Percentiles rank a stretch among this genome's conserved stretches.
These are phyloP conservation scores for Beauveria asiatica DNA, from an alignment of 2,329 filamentous ascomycete genomes.

Conservation along the genomic window DNA sequence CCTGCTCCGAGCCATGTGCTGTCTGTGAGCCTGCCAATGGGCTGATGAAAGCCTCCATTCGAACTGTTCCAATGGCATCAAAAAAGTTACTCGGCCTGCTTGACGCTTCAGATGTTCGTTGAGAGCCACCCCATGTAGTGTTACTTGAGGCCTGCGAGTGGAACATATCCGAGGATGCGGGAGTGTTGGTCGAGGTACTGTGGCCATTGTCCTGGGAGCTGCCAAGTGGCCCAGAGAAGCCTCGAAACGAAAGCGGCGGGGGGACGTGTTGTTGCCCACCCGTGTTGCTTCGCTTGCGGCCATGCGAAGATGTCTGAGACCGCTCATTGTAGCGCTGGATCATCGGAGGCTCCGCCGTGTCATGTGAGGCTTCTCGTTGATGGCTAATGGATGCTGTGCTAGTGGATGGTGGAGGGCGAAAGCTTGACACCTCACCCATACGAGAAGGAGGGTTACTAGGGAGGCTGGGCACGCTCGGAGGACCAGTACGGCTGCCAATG, in stretches of 20 bases:
- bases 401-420: constrained; percentile 32
- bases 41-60: constrained; percentile 94
- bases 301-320: constrained; percentile 46
- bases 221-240: constrained; percentile 55
- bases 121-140: constrained; percentile 36
- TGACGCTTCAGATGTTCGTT: constrained; percentile 48
- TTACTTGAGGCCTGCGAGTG: constrained; percentile 43
- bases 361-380: constrained; percentile 42
- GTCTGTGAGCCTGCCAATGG: constrained; percentile 44
- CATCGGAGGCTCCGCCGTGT: constrained; percentile 61
- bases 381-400: constrained; percentile 27
- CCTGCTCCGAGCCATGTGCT: constrained; percentile 40
- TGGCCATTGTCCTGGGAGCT: constrained; percentile 37
- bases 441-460: constrained; percentile 29
- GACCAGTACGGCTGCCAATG: constrained; percentile 32
- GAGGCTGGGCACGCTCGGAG: constrained; percentile 43
- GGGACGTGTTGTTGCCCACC: constrained; percentile 55
- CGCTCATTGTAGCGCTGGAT: constrained; percentile 62
- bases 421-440: constrained; percentile 28
- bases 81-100: constrained; percentile 59
- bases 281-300: constrained; percentile 83
- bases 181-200: constrained; percentile 52
- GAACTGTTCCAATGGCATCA: constrained; percentile 79
- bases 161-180: constrained; percentile 52
- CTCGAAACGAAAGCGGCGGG: constrained; percentile 66